phyloP scores from a whole-genome alignment of 352 stramenopile species.

The Phytophthora citrophthora region DNA sequence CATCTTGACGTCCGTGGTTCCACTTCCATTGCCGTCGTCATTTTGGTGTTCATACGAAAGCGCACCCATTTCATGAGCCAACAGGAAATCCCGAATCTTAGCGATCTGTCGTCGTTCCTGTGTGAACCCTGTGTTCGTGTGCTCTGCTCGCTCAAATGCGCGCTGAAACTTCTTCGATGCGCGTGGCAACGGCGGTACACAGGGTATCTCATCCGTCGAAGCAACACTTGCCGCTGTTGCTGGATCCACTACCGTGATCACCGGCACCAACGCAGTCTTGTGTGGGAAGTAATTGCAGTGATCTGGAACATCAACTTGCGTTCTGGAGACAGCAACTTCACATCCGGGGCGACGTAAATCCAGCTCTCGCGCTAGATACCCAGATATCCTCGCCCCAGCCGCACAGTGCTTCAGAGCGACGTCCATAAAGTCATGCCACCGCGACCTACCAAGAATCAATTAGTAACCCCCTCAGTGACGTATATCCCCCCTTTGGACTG shows the following conservation, averaged over 20 bases:
- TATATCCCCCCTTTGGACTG: background rate
- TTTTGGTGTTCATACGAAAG: slow-evolving; percentile 12
- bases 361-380: slow-evolving; percentile 67
- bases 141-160: slow-evolving; percentile 28
- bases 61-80: slow-evolving; percentile 33
- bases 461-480: slow-evolving; percentile 4
- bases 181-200: slow-evolving; percentile 5
- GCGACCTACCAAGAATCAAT: slow-evolving; percentile 41
- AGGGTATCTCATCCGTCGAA: background rate
- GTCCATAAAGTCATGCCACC: slow-evolving; percentile 81
- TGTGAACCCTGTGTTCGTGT: slow-evolving; percentile 6
- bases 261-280: slow-evolving; percentile 59
- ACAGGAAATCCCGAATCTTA: slow-evolving; percentile 33
- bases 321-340: slow-evolving; percentile 26
- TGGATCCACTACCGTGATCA: slow-evolving; percentile 64
- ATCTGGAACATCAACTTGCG: slow-evolving; percentile 44
- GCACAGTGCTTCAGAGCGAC: slow-evolving; percentile 51
- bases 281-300: slow-evolving; percentile 78
- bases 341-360: slow-evolving; percentile 58
- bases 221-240: slow-evolving; percentile 1
- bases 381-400: slow-evolving; percentile 59
- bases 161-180: slow-evolving; percentile 31
- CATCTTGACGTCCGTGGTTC: background rate
- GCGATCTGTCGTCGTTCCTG: slow-evolving; percentile 15
- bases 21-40: background rate